A percentile compares a stretch with the other conserved stretches of the same genome.
Evolutionary conservation across 2,329 filamentous ascomycete genomes (phyloP).

Genomic region (Penicillium occitanis): DNA sequence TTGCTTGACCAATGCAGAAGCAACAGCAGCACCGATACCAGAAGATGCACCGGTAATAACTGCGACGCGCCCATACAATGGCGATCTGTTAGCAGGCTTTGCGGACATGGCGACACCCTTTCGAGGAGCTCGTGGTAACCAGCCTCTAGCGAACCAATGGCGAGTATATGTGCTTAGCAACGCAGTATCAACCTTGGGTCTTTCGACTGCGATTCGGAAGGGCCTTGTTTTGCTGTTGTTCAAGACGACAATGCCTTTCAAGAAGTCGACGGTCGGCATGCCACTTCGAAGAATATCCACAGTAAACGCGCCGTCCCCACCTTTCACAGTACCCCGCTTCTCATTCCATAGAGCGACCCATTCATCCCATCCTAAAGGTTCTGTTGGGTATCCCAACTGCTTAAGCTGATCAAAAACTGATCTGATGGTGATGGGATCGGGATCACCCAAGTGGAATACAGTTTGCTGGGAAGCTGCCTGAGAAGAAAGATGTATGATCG

Average conservation of each 20-base stretch:
- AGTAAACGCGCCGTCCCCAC: constrained; percentile 71
- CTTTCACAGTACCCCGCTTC: constrained; percentile 63
- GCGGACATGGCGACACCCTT: constrained; percentile 47
- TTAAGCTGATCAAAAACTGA: constrained; percentile 64
- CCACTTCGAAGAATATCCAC: constrained; percentile 76
- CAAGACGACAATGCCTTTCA: constrained; percentile 70
- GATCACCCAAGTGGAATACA: constrained; percentile 73
- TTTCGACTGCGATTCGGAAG: constrained; percentile 57
- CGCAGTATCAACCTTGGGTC: constrained; percentile 67
- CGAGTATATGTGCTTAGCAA: constrained; percentile 77
- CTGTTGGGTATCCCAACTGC: constrained; percentile 69
- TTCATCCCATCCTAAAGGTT: constrained; percentile 66
- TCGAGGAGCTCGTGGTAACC: constrained; percentile 65
- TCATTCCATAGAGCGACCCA: constrained; percentile 75
- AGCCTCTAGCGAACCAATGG: constrained; percentile 77
- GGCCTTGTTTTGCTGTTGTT: constrained; percentile 68
- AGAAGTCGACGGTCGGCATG: constrained; percentile 73
- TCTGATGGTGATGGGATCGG: constrained; percentile 65
- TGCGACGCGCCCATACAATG: constrained; percentile 67
- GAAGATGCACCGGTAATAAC: constrained; percentile 78
- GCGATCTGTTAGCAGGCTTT: constrained; percentile 53
- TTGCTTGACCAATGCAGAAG: constrained; percentile 65
- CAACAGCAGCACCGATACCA: constrained; percentile 75
- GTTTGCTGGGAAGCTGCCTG: constrained; percentile 62
- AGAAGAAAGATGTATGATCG: constrained; percentile 68